Evolutionary conservation across 805 yeast species (phyloP).

Genomic region (Kodamaea leandrae): DNA sequence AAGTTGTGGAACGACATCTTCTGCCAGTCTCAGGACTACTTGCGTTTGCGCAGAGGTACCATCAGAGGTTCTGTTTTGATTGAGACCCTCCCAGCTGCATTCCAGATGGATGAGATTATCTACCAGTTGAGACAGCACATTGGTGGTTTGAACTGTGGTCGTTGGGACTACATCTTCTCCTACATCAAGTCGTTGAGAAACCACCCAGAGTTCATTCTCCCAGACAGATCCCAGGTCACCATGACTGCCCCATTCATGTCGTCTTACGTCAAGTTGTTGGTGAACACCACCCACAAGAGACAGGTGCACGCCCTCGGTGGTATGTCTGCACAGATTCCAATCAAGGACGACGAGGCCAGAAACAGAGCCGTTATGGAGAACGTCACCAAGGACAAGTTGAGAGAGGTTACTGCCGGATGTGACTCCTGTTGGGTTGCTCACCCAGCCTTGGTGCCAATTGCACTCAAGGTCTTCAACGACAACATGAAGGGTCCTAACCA

Average conservation of each 20-base stretch:
- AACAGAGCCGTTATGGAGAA: conserved; percentile 68
- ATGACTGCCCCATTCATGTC: conserved; percentile 83
- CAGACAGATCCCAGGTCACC: conserved; percentile 77
- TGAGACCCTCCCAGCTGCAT: conserved; percentile 82
- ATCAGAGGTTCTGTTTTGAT: conserved; percentile 78
- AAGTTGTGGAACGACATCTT: conserved; percentile 81
- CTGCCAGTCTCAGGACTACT: conserved; percentile 69
- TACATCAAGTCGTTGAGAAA: conserved; percentile 74
- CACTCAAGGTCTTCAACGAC: conserved; percentile 67
- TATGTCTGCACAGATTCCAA: conserved; percentile 86
- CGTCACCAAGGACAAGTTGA: conserved; percentile 69
- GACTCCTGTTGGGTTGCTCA: conserved; percentile 92
- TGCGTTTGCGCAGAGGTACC: conserved; percentile 70
- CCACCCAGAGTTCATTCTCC: conserved; percentile 62
- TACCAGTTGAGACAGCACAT: conserved; percentile 75
- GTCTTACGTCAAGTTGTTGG: conserved; percentile 69
- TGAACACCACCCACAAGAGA: conserved; percentile 71
- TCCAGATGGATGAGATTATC: conserved; percentile 82
- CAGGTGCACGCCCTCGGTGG: conserved; percentile 89
- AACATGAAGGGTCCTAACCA: conserved; percentile 85
- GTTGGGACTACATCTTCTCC: conserved; percentile 87
- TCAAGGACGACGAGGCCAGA: conserved; percentile 63
- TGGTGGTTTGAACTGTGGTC: conserved; percentile 80
- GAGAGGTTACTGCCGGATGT: conserved; percentile 77
- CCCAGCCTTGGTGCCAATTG: conserved; percentile 75